Base-by-base conservation (phyloP, 2,329 filamentous ascomycete species). In the Xylogone sp. region DNA sequence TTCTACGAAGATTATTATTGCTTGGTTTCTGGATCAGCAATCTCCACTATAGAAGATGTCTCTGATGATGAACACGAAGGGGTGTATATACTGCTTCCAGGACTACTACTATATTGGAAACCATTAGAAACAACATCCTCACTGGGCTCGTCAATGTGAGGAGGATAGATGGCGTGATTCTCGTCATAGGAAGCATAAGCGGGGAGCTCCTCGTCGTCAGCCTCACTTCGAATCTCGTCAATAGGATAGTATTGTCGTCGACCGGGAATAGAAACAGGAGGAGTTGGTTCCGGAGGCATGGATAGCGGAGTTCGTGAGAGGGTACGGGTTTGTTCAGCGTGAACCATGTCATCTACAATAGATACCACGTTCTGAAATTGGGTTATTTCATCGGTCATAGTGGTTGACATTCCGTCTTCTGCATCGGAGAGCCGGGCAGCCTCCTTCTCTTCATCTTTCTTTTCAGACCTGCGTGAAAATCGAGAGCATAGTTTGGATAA, bases 121-220 rank as follows among this genome's bases (percentile, higher is more conserved):
- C 63, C 63, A 59, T 65, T 60, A 2, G 62, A 57, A 12, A 65
- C 54, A 3, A 63, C 21, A 18, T 53, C 55, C 3, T 63, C 61
- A 43, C 57, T 58, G 18, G 21, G n/a, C 22, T 53, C 48, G 22
- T 43, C 27, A 4, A 34, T 44, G 21, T 4, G 12, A 16, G 34
- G 6, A 10, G 5, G 5, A 27, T 16, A 39, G 34, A 39, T 13
- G 42, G 10, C 24, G 24, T 27, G 24, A 27, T 10, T 5, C 24
- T 55, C 55, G 50, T 63, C 59, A 29, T 56, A 53, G 52, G 63
- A 56, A 31, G 59, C 61, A 45, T 64, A 62, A 4, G 60, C 59
- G n/a, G 60, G 62, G 8, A 62, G 43, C 22, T 62, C 57, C 34
- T 61, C 60, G 29, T 45, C 47, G 3, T 56, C 54, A 16, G 56